A percentile compares a stretch with the other conserved stretches of the same genome.
Conservation (phyloP, 805 yeast species). For the Candida peoriensis region DNA sequence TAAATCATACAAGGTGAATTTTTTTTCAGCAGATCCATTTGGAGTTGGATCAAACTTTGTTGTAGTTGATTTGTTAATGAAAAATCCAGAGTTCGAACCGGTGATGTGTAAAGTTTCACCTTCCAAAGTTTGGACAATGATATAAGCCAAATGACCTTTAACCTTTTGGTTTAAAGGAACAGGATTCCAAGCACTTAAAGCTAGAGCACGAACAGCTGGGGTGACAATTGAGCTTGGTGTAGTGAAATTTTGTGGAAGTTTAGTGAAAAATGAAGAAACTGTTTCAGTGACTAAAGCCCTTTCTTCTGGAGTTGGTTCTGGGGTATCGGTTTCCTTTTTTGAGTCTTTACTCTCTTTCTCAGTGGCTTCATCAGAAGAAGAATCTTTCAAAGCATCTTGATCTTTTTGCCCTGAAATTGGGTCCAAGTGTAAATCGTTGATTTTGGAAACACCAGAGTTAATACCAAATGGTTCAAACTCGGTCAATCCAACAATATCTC, state of each 20-base stretch:
- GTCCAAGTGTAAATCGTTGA: constrained; percentile 35
- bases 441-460: constrained; percentile 45
- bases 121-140: constrained; percentile 73
- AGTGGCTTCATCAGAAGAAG: constrained; percentile 6
- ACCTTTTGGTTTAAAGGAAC: constrained; percentile 56
- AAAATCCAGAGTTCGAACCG: constrained; percentile 75
- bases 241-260: constrained; percentile 20
- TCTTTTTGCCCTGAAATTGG: constrained; percentile 14
- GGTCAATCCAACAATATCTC: constrained; percentile 56
- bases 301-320: constrained; percentile 25
- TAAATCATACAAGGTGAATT: constrained; percentile 52
- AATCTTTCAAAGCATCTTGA: constrained; percentile 11
- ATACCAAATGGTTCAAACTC: constrained; percentile 38
- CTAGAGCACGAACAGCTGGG: constrained; percentile 51
- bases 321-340: constrained; percentile 3
- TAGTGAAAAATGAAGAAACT: constrained; percentile 14
- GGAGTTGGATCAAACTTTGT: constrained; percentile 65
- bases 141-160: constrained; percentile 79
- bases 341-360: constrained; percentile 1
- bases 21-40: constrained; percentile 24
- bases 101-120: constrained; percentile 77
- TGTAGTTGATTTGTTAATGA: constrained; percentile 62
- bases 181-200: constrained; percentile 82
- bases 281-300: constrained; percentile 15
- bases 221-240: constrained; percentile 16